Evolutionary conservation across 805 yeast species (phyloP), one percentile per base, ranked within the genome.

Genomic region (Yarrowia keelungensis): DNA sequence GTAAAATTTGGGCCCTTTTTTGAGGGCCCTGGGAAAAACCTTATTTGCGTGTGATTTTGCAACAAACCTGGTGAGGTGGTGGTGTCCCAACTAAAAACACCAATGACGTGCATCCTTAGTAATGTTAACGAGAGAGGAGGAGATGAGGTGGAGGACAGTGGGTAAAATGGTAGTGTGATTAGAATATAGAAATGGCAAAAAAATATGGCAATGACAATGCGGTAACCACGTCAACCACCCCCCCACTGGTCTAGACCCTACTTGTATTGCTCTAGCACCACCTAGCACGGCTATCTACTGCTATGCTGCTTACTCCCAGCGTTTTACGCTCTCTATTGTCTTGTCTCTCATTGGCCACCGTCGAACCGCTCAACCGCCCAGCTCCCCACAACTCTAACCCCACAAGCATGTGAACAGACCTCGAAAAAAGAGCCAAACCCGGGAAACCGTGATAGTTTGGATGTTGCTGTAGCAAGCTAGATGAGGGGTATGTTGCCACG

Each of bases 351-450:
- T 53, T 53, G 59, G 59, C 59, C 58, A 46, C 38, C 2, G 8
- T 14, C 53, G 11, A 50, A n/a, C 9, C 53, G 11, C 16, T n/a
- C 36, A 47, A 47, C 53, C 14, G 11, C 50, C 15, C 54, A 38
- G 12, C 12, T 15, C 59, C 59, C 59, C 59, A 53, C 59, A 53
- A 53, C 59, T 53, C 59, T 53, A 53, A 39, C 59, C 59, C 59
- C 59, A 53, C 59, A 53, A 36, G 59, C 59, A 53, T 53, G 59
- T 53, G 59, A 53, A 14, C 45, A 51, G 8, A 38, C 10, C 11
- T 38, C 19, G 32, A 5, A 26, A 26, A 26, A 26, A 26, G 32
- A 26, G 36, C 15, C 47, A 16, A 41, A 41, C 15, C 43, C 8
- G n/a, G 15, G n/a, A 16, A 45, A 42, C 32, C 32, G 32, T 26